These are phyloP conservation scores for Fusarium haematococcum DNA, from an alignment of 2,329 filamentous ascomycete genomes.

Conservation along the genomic window DNA sequence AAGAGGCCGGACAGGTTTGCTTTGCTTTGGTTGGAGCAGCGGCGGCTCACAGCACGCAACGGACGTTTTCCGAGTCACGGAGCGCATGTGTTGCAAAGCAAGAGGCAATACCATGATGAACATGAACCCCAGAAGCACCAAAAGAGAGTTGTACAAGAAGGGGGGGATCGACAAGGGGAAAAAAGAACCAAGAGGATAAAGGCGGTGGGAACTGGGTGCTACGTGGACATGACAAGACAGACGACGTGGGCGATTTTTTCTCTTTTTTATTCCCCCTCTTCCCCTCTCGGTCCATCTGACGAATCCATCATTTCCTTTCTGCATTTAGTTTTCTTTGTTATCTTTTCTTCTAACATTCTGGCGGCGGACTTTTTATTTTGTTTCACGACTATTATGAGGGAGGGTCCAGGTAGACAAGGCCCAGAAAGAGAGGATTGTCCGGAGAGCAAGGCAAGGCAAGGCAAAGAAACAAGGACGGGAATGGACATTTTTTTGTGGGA, in stretches of 20 bases:
- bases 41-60: slow-evolving; percentile 29
- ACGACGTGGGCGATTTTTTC: slow-evolving; percentile 7
- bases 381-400: slow-evolving; percentile 6
- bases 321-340: neutral
- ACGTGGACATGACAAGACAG: neutral
- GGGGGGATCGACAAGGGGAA: slow-evolving; percentile 13
- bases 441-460: neutral
- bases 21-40: neutral
- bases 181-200: slow-evolving; percentile 20
- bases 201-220: slow-evolving; percentile 7
- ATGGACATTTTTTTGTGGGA: slow-evolving; percentile 14
- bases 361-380: slow-evolving; percentile 10
- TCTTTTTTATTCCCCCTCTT: slow-evolving; percentile 9
- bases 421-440: neutral
- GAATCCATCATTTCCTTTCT: neutral
- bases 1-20: neutral
- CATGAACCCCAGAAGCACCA: neutral
- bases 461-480: neutral
- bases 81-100: slow-evolving; percentile 6
- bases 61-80: slow-evolving; percentile 15
- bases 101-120: slow-evolving; percentile 20
- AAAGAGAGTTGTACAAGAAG: slow-evolving; percentile 10
- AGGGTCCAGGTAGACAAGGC: slow-evolving; percentile 4
- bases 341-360: neutral
- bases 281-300: slow-evolving; percentile 1